Evolutionary conservation across 331 rosid genomes (phyloP).

Genomic region (Dryas integrifolia): DNA sequence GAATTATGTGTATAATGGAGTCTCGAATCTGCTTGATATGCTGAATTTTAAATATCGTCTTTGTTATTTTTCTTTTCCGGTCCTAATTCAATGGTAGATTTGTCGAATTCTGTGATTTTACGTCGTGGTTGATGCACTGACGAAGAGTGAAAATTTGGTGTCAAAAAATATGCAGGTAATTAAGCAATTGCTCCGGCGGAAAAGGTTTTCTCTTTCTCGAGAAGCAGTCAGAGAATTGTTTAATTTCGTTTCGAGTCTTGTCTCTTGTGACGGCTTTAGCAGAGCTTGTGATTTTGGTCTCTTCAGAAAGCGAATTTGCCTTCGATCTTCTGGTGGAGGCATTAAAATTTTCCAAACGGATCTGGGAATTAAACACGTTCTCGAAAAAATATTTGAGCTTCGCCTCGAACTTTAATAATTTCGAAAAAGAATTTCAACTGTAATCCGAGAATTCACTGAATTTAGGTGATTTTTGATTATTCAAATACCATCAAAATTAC

Average conservation of each 20-base stretch:
- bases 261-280: too few relatives aligned
- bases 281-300: not conserved
- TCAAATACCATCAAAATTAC: slow-evolving; percentile 23
- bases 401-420: too few relatives aligned
- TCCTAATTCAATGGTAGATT: slow-evolving; percentile 43
- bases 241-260: too few relatives aligned
- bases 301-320: slow-evolving; percentile 40
- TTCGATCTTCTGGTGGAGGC: slow-evolving; percentile 43
- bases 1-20: slow-evolving; percentile 10
- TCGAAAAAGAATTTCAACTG: not conserved
- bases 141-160: too few relatives aligned
- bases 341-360: slow-evolving; percentile 29
- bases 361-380: slow-evolving; percentile 30
- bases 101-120: slow-evolving; percentile 12
- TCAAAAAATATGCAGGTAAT: too few relatives aligned
- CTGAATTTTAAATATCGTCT: too few relatives aligned
- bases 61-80: not conserved
- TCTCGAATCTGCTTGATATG: not conserved
- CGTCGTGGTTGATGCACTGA: not conserved
- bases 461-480: not conserved
- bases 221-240: too few relatives aligned
- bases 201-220: too few relatives aligned
- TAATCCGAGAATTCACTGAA: slow-evolving; percentile 20
- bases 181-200: too few relatives aligned
- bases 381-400: too few relatives aligned